phyloP scores from a whole-genome alignment of 2,329 filamentous ascomycete species.

The Botrytis fabae region DNA sequence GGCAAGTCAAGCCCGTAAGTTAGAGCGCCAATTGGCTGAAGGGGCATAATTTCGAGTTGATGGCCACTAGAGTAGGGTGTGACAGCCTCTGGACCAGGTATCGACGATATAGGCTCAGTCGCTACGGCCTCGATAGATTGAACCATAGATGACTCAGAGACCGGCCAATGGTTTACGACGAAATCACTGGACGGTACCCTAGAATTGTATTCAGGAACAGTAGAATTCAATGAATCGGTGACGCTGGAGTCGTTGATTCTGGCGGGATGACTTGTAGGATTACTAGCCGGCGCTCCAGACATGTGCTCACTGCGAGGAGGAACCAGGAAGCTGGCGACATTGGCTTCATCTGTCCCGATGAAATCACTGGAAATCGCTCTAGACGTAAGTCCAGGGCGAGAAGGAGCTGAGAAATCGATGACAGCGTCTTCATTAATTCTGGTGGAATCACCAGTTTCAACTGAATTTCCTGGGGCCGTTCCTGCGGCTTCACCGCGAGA shows the following conservation, averaged over 20 bases:
- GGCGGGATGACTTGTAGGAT: background rate
- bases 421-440: background rate
- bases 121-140: background rate
- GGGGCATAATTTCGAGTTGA: no score
- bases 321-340: background rate
- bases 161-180: background rate
- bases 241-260: background rate
- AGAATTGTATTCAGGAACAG: background rate
- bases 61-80: background rate
- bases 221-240: background rate
- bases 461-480: background rate
- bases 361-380: background rate
- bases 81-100: background rate
- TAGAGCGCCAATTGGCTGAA: background rate
- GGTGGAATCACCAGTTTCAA: background rate
- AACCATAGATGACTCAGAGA: background rate
- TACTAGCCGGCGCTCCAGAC: background rate
- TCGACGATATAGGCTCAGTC: background rate
- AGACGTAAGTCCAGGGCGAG: no score
- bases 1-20: background rate
- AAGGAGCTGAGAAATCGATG: background rate
- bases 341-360: background rate
- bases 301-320: background rate
- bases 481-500: background rate
- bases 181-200: background rate